Conservation (phyloP, 2,329 filamentous ascomycete genomes). For the Aspergillus fructus region DNA sequence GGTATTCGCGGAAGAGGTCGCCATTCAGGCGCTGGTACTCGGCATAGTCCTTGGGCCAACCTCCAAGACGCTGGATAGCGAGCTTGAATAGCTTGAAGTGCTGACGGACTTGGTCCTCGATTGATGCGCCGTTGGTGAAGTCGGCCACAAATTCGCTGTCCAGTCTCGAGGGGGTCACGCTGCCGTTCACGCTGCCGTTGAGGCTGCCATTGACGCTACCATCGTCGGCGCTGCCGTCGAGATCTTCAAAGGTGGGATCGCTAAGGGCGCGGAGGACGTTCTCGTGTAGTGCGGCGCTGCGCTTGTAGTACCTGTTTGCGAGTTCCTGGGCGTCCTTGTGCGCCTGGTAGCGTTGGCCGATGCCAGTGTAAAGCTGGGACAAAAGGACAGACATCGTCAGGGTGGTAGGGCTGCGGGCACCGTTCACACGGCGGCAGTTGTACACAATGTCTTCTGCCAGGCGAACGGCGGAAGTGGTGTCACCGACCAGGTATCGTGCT, state of each 20-base stretch:
- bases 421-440: slow-evolving; percentile 55
- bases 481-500: slow-evolving; percentile 49
- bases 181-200: slow-evolving; percentile 14
- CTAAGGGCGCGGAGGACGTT: slow-evolving; percentile 36
- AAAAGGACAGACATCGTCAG: slow-evolving; percentile 51
- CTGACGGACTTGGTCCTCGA: slow-evolving; percentile 31
- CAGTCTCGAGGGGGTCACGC: slow-evolving; percentile 9
- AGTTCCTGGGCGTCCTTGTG: slow-evolving; percentile 32
- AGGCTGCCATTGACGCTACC: neutral
- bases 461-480: slow-evolving; percentile 44
- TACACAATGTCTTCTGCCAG: slow-evolving; percentile 56
- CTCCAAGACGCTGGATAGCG: slow-evolving; percentile 39
- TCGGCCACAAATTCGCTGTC: slow-evolving; percentile 3
- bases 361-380: slow-evolving; percentile 50
- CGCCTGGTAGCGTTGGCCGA: slow-evolving; percentile 35
- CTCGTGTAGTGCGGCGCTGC: slow-evolving; percentile 38
- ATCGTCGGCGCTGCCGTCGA: slow-evolving; percentile 3
- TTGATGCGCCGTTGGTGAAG: neutral
- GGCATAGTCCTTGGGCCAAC: slow-evolving; percentile 47
- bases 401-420: slow-evolving; percentile 47
- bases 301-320: slow-evolving; percentile 41
- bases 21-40: slow-evolving; percentile 51
- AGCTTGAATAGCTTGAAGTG: slow-evolving; percentile 43
- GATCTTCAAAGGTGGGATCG: slow-evolving; percentile 31
- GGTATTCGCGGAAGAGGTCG: slow-evolving; percentile 44